These are phyloP conservation scores for Jatropha multifida DNA, from an alignment of 441 rosid species.

Conservation along the genomic window DNA sequence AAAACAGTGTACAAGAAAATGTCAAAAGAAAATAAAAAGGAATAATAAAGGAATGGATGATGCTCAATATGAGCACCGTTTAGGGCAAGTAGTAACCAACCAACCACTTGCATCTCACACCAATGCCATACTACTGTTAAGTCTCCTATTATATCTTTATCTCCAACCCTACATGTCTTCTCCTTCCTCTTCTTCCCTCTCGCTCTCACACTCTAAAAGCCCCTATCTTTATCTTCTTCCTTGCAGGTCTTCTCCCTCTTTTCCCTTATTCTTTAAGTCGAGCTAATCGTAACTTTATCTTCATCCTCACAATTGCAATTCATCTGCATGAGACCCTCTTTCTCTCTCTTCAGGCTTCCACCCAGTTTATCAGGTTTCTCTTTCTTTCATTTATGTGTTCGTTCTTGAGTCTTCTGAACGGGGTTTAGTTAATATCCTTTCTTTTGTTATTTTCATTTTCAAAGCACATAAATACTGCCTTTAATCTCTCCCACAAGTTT, in stretches of 20 bases:
- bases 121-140: not conserved
- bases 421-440: not conserved
- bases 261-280: not conserved
- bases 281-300: conserved; percentile 20
- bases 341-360: conserved; percentile 8
- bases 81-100: conserved; percentile 20
- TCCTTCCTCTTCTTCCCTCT: conserved; percentile 1
- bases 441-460: not conserved
- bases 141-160: conserved; percentile 14
- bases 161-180: conserved; percentile 10
- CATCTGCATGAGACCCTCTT: not conserved
- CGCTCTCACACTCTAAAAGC: not conserved
- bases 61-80: conserved; percentile 11
- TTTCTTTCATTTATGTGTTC: not conserved
- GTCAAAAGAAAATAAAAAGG: not conserved
- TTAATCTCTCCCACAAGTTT: conserved; percentile 10
- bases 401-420: conserved; percentile 16
- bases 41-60: conserved; percentile 22
- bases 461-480: conserved; percentile 4
- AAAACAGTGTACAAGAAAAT: not conserved
- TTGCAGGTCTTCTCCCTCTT: not conserved
- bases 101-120: not conserved
- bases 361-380: conserved; percentile 12
- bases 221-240: conserved; percentile 21
- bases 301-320: conserved; percentile 17